A percentile compares a stretch with the other conserved stretches of the same genome.
These are phyloP conservation scores for Saccharomyces hybrid DNA, from an alignment of 1,139 yeast species.

Conservation along the genomic window DNA sequence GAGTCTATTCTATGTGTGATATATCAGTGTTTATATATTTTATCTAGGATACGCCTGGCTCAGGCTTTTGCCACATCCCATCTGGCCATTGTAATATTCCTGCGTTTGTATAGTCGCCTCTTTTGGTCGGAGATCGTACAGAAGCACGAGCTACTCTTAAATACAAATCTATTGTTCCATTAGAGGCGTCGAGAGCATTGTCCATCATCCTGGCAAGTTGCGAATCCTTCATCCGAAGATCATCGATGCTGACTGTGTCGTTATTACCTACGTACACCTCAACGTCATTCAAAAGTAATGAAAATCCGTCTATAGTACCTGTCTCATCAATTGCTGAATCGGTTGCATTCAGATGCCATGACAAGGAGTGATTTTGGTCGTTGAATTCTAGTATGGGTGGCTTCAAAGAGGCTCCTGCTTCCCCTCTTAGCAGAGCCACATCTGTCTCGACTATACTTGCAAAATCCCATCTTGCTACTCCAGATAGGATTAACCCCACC, in stretches of 20 bases:
- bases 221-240: conserved; percentile 34
- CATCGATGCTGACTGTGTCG: conserved; percentile 38
- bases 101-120: conserved; percentile 53
- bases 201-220: conserved; percentile 29
- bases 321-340: conserved; percentile 8
- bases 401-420: conserved; percentile 52
- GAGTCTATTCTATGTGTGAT: neutral
- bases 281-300: conserved; percentile 70
- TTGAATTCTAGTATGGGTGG: conserved; percentile 46
- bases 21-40: neutral
- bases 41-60: conserved; percentile 35
- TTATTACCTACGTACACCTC: conserved; percentile 58
- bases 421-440: conserved; percentile 59
- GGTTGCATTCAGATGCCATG: conserved; percentile 18
- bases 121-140: conserved; percentile 35
- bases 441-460: conserved; percentile 83
- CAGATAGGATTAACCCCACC: conserved; percentile 72
- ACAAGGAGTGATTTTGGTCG: conserved; percentile 17
- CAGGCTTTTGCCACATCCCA: conserved; percentile 43
- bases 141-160: conserved; percentile 49
- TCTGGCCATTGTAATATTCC: conserved; percentile 51
- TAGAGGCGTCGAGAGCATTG: conserved; percentile 21
- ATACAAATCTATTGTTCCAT: conserved; percentile 38
- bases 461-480: conserved; percentile 88
- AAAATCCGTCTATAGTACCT: conserved; percentile 39